Evolutionary conservation across 1,284 basidiomycete genomes (phyloP), one percentile per base, ranked within the genome.

Genomic region (Apiotrichum domesticum): DNA sequence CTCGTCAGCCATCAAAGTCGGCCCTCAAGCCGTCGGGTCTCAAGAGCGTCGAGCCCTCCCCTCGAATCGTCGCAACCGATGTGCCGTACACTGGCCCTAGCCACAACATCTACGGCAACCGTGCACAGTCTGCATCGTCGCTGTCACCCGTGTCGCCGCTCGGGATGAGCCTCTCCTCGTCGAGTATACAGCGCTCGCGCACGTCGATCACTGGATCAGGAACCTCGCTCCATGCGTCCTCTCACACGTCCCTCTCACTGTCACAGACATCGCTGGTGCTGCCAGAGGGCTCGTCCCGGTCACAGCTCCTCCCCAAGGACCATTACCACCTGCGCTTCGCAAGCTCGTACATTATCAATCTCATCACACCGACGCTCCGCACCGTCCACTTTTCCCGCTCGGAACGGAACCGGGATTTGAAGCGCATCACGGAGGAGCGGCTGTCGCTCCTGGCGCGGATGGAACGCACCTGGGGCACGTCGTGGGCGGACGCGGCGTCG

Each of bases 401-500:
- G 39, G 64, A 65, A 29, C 70, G 66, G 48, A 66, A 65, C 40
- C 40, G 55, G 14, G 70, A 68, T 47, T 63, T 74, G 51, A 64
- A 62, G 50, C 55, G 85, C 54, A 84, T 88, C 66, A 85, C 89
- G 8, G 87, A 90, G 72, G 75, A 82, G 14, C 80, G 87, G 50
- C 75, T 87, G 62, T 77, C 82, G 9, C 74, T 80, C 2, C 74
- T 91, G 54, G 79, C 78, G 21, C 78, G 87, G 50, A 77, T 87
- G 63, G 88, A 90, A 71, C 80, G 85, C 45, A 81, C 86, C 6
- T 89, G 87, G 87, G 82, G 81, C 0, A 82, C 81, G 62, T 82
- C 80, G 54, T 83, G 75, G 64, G 71, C 66, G 9, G 63, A 64
- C 51, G 69, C 64, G 2, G 66, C 68, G 0, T 57, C 55, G 1